Conservation (phyloP, 192 early-diverging fungal species). For the Coemansia sp. region DNA sequence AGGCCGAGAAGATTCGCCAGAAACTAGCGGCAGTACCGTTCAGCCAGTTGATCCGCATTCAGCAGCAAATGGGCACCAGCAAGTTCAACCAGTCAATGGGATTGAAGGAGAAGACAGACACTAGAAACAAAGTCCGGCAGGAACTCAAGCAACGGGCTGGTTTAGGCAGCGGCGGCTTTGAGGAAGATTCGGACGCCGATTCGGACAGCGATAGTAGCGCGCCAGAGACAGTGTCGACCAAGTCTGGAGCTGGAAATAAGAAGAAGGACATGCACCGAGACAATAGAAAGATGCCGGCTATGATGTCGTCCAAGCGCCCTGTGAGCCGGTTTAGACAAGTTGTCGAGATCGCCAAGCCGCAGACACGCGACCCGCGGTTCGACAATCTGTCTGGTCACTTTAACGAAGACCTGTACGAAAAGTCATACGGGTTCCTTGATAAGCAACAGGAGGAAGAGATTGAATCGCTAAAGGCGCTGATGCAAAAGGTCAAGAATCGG, state of each 20-base stretch:
- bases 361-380: constrained; percentile 89
- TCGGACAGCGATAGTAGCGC: constrained; percentile 34
- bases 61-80: constrained; percentile 71
- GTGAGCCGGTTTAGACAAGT: constrained; percentile 55
- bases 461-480: constrained; percentile 63
- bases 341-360: constrained; percentile 29
- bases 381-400: constrained; percentile 85
- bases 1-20: constrained; percentile 21
- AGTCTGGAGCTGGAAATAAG: neutral
- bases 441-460: constrained; percentile 80
- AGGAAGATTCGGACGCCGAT: constrained; percentile 27
- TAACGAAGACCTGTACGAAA: constrained; percentile 91
- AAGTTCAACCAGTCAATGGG: constrained; percentile 61
- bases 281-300: constrained; percentile 22
- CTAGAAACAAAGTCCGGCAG: constrained; percentile 45
- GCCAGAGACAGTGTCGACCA: constrained; percentile 14
- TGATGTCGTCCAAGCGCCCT: constrained; percentile 52
- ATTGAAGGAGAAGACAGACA: constrained; percentile 21
- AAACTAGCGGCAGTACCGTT: constrained; percentile 78
- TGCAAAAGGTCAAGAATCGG: constrained; percentile 64
- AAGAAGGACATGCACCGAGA: constrained; percentile 25
- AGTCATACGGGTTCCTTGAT: constrained; percentile 88
- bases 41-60: constrained; percentile 76
- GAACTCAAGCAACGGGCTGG: constrained; percentile 42
- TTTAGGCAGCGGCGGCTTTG: constrained; percentile 1